phyloP scores from a whole-genome alignment of 345 rosid species.

The Murraya koenigii region DNA sequence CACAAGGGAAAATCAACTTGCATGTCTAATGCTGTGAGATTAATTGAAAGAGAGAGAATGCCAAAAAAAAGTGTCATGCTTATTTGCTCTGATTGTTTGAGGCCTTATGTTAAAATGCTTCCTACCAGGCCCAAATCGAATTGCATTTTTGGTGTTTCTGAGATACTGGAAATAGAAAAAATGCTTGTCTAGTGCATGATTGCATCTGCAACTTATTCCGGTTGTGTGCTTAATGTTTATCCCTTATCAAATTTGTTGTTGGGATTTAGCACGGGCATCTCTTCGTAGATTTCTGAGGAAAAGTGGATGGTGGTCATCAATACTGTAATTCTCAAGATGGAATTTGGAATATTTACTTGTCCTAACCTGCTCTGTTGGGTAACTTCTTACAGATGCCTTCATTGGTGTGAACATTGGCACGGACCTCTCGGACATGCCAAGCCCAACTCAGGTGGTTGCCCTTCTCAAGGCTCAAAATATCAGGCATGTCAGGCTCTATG shows the following conservation, averaged over 20 bases:
- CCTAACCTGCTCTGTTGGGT: background rate
- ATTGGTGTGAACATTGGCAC: slow-evolving; percentile 91
- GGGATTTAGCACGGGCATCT: background rate
- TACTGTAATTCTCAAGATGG: slow-evolving; percentile 9
- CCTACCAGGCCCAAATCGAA: background rate
- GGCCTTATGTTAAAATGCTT: background rate
- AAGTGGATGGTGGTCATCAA: background rate
- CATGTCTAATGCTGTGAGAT: background rate
- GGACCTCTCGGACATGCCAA: slow-evolving; percentile 83
- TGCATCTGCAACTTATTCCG: background rate
- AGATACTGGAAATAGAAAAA: no score
- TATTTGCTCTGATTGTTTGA: background rate
- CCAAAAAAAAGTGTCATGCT: background rate
- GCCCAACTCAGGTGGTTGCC: slow-evolving; percentile 79
- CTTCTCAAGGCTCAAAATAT: slow-evolving; percentile 89
- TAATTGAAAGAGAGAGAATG: background rate
- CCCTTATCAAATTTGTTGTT: background rate
- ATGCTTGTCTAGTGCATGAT: no score
- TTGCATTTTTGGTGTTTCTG: background rate
- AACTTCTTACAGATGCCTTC: slow-evolving; percentile 57
- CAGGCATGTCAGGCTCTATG: slow-evolving; percentile 72
- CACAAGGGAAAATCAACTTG: background rate
- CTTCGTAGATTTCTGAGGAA: background rate
- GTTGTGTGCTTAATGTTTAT: background rate
- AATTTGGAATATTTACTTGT: background rate